Conservation (phyloP, 805 yeast species). For the Saccharomyces mikatae region DNA sequence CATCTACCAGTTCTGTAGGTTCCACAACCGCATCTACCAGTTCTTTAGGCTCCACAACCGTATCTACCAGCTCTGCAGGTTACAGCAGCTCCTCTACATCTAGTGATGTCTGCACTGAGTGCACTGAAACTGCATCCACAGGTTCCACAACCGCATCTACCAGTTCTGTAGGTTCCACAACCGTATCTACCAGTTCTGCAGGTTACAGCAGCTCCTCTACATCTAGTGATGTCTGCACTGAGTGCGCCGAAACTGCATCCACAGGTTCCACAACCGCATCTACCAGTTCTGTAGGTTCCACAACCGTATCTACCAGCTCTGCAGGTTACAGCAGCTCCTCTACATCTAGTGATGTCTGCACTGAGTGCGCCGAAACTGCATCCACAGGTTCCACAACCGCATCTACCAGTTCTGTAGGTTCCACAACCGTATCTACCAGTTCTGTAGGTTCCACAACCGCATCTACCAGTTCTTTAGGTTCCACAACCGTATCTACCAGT, state of each 20-base stretch:
- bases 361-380: not conserved
- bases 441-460: too few species aligned
- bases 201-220: too few species aligned
- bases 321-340: too few species aligned
- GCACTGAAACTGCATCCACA: not conserved
- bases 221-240: too few species aligned
- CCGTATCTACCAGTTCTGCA: too few species aligned
- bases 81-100: not conserved
- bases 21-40: too few species aligned
- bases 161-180: not conserved
- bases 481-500: not conserved
- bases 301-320: too few species aligned
- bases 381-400: not conserved
- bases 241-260: not conserved
- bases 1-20: not conserved
- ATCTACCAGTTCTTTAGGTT: not conserved
- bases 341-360: too few species aligned
- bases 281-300: too few species aligned
- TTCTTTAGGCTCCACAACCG: too few species aligned
- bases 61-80: too few species aligned
- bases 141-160: not conserved
- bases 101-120: not conserved
- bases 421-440: too few species aligned
- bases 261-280: not conserved
- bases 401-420: not conserved